Conservation (phyloP, 1,139 yeast species). For the Hyphopichia wangnamkhiaoensis region DNA sequence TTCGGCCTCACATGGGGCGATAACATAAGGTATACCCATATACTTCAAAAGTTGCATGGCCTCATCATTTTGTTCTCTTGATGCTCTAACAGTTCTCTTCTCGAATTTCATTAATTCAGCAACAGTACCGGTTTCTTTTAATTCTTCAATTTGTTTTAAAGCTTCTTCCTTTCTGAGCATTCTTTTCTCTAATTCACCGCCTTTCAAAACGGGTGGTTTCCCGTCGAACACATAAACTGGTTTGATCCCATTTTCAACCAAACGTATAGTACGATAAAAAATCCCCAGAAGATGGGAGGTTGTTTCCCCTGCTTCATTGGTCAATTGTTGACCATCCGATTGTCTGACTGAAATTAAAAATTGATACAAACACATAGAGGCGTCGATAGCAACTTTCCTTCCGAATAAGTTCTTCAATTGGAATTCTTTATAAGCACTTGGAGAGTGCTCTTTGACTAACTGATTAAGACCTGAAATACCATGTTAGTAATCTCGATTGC, state of each 20-base stretch:
- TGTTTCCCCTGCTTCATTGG: constrained; percentile 87
- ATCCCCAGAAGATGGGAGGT: constrained; percentile 96
- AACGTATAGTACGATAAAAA: constrained; percentile 86
- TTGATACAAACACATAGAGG: constrained; percentile 92
- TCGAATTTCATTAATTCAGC: constrained; percentile 79
- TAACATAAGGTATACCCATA: constrained; percentile 94
- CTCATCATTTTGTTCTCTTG: constrained; percentile 90
- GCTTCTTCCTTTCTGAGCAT: constrained; percentile 83
- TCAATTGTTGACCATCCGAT: constrained; percentile 92
- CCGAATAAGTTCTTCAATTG: constrained; percentile 90
- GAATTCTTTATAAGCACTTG: constrained; percentile 70
- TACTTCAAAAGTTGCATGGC: constrained; percentile 75
- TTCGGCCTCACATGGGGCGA: constrained; percentile 98
- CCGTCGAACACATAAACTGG: constrained; percentile 98
- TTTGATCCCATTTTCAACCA: constrained; percentile 89
- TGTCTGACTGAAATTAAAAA: constrained; percentile 95
- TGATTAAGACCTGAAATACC: constrained; percentile 63
- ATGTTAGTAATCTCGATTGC: no score
- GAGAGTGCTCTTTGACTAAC: constrained; percentile 86
- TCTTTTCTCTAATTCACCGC: constrained; percentile 90
- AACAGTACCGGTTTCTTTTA: constrained; percentile 77
- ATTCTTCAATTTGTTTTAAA: constrained; percentile 65
- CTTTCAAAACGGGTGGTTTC: constrained; percentile 87
- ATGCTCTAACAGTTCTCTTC: constrained; percentile 84
- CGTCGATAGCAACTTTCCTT: constrained; percentile 89